Percentiles rank a stretch among this genome's conserved stretches.
Evolutionary conservation across 2,329 filamentous ascomycete genomes (phyloP).

Genomic region (Alternaria arborescens): DNA sequence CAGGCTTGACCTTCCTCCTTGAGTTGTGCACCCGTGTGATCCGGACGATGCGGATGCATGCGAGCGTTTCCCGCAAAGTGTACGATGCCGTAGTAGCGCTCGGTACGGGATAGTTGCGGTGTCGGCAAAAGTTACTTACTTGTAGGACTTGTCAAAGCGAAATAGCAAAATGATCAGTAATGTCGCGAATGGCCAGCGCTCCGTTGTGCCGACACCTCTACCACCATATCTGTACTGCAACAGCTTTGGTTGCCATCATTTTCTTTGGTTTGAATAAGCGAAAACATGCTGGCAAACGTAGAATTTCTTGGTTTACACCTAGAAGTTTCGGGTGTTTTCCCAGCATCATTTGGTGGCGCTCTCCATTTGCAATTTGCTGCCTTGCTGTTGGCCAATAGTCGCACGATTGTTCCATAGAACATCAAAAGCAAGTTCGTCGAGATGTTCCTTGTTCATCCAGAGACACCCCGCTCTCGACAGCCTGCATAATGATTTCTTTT

Average conservation of each 20-base stretch:
- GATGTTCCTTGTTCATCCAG: background rate
- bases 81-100: background rate
- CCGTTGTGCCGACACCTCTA: background rate
- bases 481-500: background rate
- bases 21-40: background rate
- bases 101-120: background rate
- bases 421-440: background rate
- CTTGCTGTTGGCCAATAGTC: background rate
- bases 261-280: background rate
- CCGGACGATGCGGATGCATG: background rate
- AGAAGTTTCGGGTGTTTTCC: background rate
- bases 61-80: background rate
- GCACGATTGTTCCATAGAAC: background rate
- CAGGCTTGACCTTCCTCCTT: constrained; percentile 6
- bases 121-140: background rate
- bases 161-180: background rate
- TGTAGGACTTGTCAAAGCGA: background rate
- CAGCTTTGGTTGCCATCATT: background rate
- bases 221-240: background rate
- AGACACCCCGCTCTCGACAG: background rate
- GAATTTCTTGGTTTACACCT: background rate
- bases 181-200: background rate
- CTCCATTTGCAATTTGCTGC: background rate
- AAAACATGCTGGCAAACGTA: background rate
- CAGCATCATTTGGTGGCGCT: background rate